These are phyloP conservation scores for Yamadazyma spencermartinsiae DNA, from an alignment of 1,139 yeast genomes.

Conservation along the genomic window DNA sequence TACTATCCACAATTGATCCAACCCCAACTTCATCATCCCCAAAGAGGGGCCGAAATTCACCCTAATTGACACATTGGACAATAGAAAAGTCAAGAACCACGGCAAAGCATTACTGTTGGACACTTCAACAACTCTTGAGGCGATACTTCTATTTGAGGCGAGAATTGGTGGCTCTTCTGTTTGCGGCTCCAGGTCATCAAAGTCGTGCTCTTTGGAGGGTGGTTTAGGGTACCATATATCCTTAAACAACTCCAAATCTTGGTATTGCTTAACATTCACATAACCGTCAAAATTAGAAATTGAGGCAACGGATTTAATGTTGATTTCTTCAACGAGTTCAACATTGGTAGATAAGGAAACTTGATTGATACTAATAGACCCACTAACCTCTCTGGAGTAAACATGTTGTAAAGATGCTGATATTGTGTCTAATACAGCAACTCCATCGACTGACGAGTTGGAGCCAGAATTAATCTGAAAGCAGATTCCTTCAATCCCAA, in stretches of 20 bases:
- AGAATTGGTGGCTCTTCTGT: constrained; percentile 6
- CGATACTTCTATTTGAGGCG: constrained; percentile 41
- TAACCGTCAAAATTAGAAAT: constrained; percentile 60
- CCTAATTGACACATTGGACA: constrained; percentile 52
- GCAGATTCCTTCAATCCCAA: constrained; percentile 65
- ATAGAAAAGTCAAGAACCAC: constrained; percentile 65
- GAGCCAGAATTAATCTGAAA: constrained; percentile 56
- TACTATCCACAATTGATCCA: constrained; percentile 68
- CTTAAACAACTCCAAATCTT: constrained; percentile 76
- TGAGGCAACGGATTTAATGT: constrained; percentile 52
- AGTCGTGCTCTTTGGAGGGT: not conserved
- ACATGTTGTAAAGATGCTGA: constrained; percentile 82
- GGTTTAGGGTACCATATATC: constrained; percentile 76
- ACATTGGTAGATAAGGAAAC: constrained; percentile 43
- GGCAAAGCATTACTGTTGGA: constrained; percentile 70
- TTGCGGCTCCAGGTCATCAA: not conserved
- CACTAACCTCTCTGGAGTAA: constrained; percentile 87
- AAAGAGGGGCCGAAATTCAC: constrained; percentile 84
- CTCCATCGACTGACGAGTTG: constrained; percentile 32
- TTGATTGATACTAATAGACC: constrained; percentile 60
- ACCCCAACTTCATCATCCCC: constrained; percentile 57
- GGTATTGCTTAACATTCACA: constrained; percentile 79
- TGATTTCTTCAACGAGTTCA: constrained; percentile 36
- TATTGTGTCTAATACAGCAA: constrained; percentile 48
- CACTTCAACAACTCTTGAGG: constrained; percentile 58